Percentiles rank a stretch among this genome's conserved stretches.
phyloP scores from a whole-genome alignment of 2,329 filamentous ascomycete genomes.

The Trichoderma sp. region DNA sequence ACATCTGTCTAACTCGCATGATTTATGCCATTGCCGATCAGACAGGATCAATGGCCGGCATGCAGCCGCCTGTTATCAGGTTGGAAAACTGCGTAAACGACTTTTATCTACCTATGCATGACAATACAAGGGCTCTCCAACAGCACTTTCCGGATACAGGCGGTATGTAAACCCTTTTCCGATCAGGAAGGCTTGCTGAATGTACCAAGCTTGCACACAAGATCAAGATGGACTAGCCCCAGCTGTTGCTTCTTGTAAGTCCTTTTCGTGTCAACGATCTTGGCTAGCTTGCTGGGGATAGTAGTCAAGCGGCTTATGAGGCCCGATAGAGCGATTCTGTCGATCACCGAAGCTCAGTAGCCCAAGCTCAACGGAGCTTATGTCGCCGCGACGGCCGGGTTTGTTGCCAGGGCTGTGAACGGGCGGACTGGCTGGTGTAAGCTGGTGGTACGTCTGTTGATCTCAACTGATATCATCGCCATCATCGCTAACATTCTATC shows the following conservation, averaged over 20 bases:
- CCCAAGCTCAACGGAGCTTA: background rate
- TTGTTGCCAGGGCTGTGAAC: background rate
- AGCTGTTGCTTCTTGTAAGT: background rate
- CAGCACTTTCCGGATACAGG: constrained; percentile 1
- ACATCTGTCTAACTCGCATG: constrained; percentile 16
- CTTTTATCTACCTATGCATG: background rate
- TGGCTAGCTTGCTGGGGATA: background rate
- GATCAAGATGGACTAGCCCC: background rate
- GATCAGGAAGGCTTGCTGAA: background rate
- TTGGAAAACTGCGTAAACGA: no score
- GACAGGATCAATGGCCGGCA: no score
- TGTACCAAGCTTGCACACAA: background rate
- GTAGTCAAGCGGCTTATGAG: background rate
- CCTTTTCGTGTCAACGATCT: background rate
- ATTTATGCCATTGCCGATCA: constrained; percentile 6
- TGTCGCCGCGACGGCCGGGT: background rate
- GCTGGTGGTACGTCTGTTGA: background rate
- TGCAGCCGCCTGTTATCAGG: no score
- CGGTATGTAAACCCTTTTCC: background rate
- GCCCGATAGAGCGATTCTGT: background rate
- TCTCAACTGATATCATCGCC: background rate
- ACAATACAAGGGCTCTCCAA: background rate
- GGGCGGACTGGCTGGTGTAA: background rate
- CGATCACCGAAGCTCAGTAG: background rate
- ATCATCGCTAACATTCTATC: no score